Evolutionary conservation across 2,329 filamentous ascomycete species (phyloP), one percentile per base, ranked within the genome.

Genomic region (Emericellopsis atlantica): DNA sequence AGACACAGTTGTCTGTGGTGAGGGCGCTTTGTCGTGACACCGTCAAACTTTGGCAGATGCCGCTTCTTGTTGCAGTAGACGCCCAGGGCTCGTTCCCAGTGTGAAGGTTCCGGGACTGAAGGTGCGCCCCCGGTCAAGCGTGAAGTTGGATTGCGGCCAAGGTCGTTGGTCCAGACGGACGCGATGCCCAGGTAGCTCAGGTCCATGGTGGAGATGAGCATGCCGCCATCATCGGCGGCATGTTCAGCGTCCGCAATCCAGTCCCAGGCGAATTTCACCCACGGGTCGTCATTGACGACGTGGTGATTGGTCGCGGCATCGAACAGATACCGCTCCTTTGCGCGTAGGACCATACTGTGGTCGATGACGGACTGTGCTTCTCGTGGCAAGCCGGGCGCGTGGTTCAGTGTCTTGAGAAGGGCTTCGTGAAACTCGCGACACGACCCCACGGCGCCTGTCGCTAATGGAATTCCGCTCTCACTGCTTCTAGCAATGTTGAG

Each of bases 261-360:
- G 37, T 77, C 74, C 86, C 86, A 93, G n/a, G 84, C 64, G 42
- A 84, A 81, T 43, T 78, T 72, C n/a, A 90, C 65, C 75, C 83
- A 85, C 24, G 74, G 75, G 51, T 89, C 80, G 45, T 86, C 82
- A 6, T 70, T 65, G 1, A 84, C 70, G n/a, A 89, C 72, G 6
- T 69, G 61, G 45, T 73, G 72, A 51, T 92, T 92, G 37, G 65
- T 71, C 14, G 62, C 59, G 44, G 76, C 78, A 50, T 88, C 66
- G 45, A 81, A 79, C 1, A 81, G 59, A 46, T 81, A 82, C 41
- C 67, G 71, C 48, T 77, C 74, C 46, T 72, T 73, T 7, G 76
- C 74, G 14, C 78, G 72, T 32, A 75, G 58, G 9, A 81, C 58
- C 66, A 79, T 77, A 4, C 66, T 56, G 45, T 80, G 71, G 45